Conservation (phyloP, 2,329 filamentous ascomycete species). For the Beauveria sp. region DNA sequence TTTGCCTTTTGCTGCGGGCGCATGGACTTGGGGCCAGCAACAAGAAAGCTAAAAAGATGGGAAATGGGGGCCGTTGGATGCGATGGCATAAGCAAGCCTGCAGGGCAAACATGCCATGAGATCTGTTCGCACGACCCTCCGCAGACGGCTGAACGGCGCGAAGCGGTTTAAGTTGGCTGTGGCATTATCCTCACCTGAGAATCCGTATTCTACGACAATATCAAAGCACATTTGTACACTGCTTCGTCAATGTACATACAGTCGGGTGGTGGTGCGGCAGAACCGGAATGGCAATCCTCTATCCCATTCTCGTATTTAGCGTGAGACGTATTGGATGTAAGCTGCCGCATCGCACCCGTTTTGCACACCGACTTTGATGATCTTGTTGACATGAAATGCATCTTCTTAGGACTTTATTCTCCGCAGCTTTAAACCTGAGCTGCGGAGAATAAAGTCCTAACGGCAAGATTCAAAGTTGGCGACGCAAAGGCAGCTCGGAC, state of each 20-base stretch:
- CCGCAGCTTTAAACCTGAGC: too few species aligned
- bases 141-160: not conserved
- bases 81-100: not conserved
- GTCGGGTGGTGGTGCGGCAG: not conserved
- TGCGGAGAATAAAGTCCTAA: not conserved
- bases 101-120: not conserved
- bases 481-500: not conserved
- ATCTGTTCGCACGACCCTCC: constrained; percentile 1
- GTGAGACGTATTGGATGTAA: not conserved
- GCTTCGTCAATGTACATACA: too few species aligned
- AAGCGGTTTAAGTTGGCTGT: not conserved
- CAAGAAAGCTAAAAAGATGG: not conserved
- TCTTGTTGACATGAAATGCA: not conserved
- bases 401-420: too few species aligned
- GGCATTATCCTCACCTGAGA: not conserved
- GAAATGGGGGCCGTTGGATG: not conserved
- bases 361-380: not conserved
- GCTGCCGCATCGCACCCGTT: not conserved
- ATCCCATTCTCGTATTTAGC: not conserved
- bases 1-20: not conserved
- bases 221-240: too few species aligned
- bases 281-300: not conserved
- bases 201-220: too few species aligned
- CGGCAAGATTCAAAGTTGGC: not conserved
- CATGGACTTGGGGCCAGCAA: not conserved